Evolutionary conservation across 805 yeast genomes (phyloP), one percentile per base, ranked within the genome.

Genomic region (Peterozyma toletana): DNA sequence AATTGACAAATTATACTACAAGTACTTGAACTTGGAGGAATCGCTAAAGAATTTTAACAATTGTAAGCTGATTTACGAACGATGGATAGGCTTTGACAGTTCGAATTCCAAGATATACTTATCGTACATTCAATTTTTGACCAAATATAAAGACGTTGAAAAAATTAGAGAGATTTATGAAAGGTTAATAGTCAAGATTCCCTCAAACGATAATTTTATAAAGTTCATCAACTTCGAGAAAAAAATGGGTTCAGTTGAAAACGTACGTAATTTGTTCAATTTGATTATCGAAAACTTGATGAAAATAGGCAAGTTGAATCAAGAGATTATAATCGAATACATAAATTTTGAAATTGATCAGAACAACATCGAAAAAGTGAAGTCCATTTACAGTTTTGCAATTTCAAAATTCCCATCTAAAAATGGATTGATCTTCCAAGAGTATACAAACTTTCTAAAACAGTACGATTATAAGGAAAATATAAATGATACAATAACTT

Each of bases 51-150:
- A 87, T 54, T 63, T 77, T 35, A 58, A 66, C 4, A 80, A 82
- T 7, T 83, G 83, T 2, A 63, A 95, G 41, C 60, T 63, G 11
- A 68, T 91, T 6, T 90, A 83, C 60, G 79, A 80, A 46, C 70
- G 83, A 45, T 91, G 99, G 99, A 64, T 85, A 41, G 64, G 68
- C 21, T 85, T 95, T 88, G 78, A 77, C 48, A 96, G 96, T 0
- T 67, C 65, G 10, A 53, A 55, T 3, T 47, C 58, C 2, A 64
- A 71, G 11, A 93, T 86, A 0, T 90, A 95, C 93, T 75, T 71
- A 41, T 76, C 90, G 3, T 90, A 75, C 54, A 66, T 87, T 21
- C 76, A 75, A 43, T 80, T 88, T 63, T 96, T 87, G 58, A 73
- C 67, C 41, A 66, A 96, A 41, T 81, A 84, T 53, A 50, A 51